Percentiles rank a stretch among this genome's conserved stretches.
phyloP scores from a whole-genome alignment of 2,329 filamentous ascomycete genomes.

The Thielaviopsis euricoi region DNA sequence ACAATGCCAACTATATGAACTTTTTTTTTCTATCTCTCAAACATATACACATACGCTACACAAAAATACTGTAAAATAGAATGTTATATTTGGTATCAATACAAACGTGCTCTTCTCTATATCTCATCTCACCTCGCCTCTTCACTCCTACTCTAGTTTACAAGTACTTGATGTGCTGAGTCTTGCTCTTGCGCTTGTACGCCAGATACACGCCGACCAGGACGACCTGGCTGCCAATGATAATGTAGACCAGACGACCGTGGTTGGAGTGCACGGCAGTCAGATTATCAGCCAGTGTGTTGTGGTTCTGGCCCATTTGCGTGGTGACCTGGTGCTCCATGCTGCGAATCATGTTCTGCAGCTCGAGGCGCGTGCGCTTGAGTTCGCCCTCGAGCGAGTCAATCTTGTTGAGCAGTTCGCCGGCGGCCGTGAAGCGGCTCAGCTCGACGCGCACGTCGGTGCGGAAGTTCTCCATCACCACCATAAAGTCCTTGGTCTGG shows the following conservation, averaged over 20 bases:
- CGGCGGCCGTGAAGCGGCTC: slow-evolving; percentile 27
- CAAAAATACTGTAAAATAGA: background rate
- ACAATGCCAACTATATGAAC: too few relatives aligned
- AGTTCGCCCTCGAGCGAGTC: slow-evolving; percentile 42
- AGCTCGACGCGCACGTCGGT: slow-evolving; percentile 30
- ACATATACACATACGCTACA: background rate
- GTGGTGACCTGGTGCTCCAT: slow-evolving; percentile 37
- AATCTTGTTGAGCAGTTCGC: slow-evolving; percentile 28
- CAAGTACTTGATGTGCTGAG: slow-evolving; percentile 82
- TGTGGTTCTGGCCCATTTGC: slow-evolving; percentile 34
- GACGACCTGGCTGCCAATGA: slow-evolving; percentile 59
- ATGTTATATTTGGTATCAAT: background rate
- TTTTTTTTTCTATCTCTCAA: background rate
- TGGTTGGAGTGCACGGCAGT: slow-evolving; percentile 32
- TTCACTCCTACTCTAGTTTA: slow-evolving; percentile 27
- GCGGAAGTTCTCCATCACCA: slow-evolving; percentile 26
- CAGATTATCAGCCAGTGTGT: slow-evolving; percentile 30
- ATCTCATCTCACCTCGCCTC: background rate
- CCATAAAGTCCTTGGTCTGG: slow-evolving; percentile 33
- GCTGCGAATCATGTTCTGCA: slow-evolving; percentile 31
- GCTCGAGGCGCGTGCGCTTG: slow-evolving; percentile 37
- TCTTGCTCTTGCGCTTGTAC: slow-evolving; percentile 65
- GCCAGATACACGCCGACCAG: slow-evolving; percentile 52
- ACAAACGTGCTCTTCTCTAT: background rate
- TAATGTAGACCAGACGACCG: slow-evolving; percentile 44